Conservation (phyloP, 192 early-diverging fungal species). For the Coemansia sp. region DNA sequence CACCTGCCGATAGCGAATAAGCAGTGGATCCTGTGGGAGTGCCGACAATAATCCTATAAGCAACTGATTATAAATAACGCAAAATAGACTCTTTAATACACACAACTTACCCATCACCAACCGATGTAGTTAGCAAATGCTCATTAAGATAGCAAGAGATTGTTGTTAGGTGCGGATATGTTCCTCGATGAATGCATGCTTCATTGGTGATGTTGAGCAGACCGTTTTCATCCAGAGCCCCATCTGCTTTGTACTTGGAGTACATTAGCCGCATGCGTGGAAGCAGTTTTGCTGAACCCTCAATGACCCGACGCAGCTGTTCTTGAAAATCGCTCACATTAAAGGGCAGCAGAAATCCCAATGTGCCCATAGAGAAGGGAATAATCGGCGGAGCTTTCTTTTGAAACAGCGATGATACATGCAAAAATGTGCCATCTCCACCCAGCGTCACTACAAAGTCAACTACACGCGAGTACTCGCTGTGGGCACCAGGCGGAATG, state of each 20-base stretch:
- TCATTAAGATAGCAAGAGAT: constrained; percentile 80
- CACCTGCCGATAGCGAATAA: constrained; percentile 82
- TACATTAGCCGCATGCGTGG: constrained; percentile 77
- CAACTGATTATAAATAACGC: not conserved
- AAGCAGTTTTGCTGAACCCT: constrained; percentile 63
- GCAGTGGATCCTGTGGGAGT: constrained; percentile 93
- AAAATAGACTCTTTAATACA: not conserved
- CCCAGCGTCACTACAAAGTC: constrained; percentile 92
- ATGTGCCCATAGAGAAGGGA: constrained; percentile 88
- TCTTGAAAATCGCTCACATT: constrained; percentile 62
- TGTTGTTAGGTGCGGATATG: constrained; percentile 75
- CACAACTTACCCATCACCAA: constrained; percentile 50
- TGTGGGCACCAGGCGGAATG: constrained; percentile 29
- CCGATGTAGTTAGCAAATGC: constrained; percentile 79
- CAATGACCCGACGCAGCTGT: constrained; percentile 63
- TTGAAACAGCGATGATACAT: too few relatives aligned
- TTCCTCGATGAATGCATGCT: constrained; percentile 81
- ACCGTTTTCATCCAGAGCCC: constrained; percentile 37
- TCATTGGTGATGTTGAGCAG: constrained; percentile 80
- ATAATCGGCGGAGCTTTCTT: constrained; percentile 60
- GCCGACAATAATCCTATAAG: constrained; percentile 59
- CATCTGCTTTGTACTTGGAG: constrained; percentile 59
- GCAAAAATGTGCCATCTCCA: constrained; percentile 87
- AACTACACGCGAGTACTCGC: constrained; percentile 67
- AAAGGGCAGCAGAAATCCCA: constrained; percentile 89